Percentiles rank a stretch among this genome's conserved stretches.
Conservation (phyloP, 371 early-diverging fungal genomes). For the Haplosporangium sp. region DNA sequence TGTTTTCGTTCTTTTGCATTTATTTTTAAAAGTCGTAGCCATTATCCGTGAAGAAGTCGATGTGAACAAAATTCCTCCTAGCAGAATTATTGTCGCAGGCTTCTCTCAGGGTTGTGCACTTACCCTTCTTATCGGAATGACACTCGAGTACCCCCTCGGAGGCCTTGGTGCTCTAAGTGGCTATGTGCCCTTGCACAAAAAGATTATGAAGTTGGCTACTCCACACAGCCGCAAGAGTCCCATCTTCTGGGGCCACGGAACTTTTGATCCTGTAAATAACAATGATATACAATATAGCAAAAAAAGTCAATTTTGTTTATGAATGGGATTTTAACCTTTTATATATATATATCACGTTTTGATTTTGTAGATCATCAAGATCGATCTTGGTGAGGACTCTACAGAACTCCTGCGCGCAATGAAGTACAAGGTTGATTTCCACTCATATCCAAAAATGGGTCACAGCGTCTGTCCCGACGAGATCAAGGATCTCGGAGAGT, state of each 20-base stretch:
- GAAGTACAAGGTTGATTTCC: conserved; percentile 80
- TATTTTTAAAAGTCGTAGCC: conserved; percentile 63
- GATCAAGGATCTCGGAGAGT: conserved; percentile 77
- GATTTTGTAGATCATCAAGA: conserved; percentile 66
- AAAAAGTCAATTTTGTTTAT: neutral
- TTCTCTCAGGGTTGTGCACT: conserved; percentile 94
- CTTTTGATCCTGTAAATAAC: conserved; percentile 65
- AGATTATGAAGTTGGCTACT: conserved; percentile 68
- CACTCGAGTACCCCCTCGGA: conserved; percentile 74
- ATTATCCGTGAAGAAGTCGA: conserved; percentile 85
- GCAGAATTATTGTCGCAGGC: conserved; percentile 92
- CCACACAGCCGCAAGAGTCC: conserved; percentile 82
- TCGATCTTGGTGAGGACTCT: conserved; percentile 77
- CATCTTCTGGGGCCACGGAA: conserved; percentile 92
- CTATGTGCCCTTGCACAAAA: conserved; percentile 79
- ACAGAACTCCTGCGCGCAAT: conserved; percentile 71
- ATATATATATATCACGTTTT: neutral
- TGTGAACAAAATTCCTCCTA: conserved; percentile 77
- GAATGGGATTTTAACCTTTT: neutral
- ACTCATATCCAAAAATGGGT: conserved; percentile 82
- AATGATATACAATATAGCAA: neutral
- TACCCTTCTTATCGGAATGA: conserved; percentile 79
- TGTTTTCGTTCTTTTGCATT: neutral
- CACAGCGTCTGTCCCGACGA: conserved; percentile 86
- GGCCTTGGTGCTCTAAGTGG: conserved; percentile 76